phyloP scores from a whole-genome alignment of 2,329 filamentous ascomycete species.

The Trichophyton verrucosum region DNA sequence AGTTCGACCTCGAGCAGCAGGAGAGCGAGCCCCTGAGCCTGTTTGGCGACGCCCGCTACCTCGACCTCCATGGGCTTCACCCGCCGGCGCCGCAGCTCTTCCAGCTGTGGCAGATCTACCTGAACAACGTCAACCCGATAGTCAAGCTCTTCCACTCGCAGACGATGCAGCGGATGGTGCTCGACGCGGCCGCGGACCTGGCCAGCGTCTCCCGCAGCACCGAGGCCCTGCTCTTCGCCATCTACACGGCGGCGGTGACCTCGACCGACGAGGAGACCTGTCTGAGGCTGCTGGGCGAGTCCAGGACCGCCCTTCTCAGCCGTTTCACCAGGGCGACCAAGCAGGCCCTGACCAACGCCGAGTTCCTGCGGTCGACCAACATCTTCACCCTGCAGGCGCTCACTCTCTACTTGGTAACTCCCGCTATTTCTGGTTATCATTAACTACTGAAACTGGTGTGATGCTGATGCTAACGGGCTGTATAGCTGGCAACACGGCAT shows the following conservation, averaged over 20 bases:
- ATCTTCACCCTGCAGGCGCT: constrained; percentile 41
- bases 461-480: constrained; percentile 8
- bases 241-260: constrained; percentile 46
- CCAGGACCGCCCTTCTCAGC: constrained; percentile 30
- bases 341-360: constrained; percentile 41
- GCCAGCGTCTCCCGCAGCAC: constrained; percentile 37
- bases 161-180: constrained; percentile 35
- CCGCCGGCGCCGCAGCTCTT: constrained; percentile 6
- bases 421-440: no score
- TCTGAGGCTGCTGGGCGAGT: constrained; percentile 19
- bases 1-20: not conserved
- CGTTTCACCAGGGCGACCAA: constrained; percentile 47
- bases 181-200: constrained; percentile 34
- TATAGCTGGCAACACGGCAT: constrained; percentile 6
- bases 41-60: not conserved
- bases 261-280: constrained; percentile 31
- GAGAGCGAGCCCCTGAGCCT: not conserved
- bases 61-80: constrained; percentile 6
- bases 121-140: constrained; percentile 39
- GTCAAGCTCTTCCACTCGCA: constrained; percentile 45
- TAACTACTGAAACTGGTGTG: not conserved
- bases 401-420: constrained; percentile 41
- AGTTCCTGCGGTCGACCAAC: constrained; percentile 32
- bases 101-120: constrained; percentile 16
- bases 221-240: constrained; percentile 44